Evolutionary conservation across 2,329 filamentous ascomycete genomes (phyloP).

Genomic region (Elsinoe fawcettii): DNA sequence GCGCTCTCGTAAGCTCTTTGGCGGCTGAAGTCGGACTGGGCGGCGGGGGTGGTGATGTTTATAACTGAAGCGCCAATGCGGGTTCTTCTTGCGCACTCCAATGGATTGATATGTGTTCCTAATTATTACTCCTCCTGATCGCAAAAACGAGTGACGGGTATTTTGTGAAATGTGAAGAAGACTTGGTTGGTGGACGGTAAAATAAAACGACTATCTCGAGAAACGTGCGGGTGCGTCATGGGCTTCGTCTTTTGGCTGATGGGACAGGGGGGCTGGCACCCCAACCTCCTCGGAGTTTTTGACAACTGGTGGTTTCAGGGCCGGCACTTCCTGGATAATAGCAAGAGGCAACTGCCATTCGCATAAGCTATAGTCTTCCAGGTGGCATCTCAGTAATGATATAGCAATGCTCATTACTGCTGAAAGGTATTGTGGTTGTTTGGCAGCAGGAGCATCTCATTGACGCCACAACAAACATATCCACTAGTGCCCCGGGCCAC

Average conservation of each 20-base stretch:
- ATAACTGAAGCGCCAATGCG: not conserved
- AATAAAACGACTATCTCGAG: conserved; percentile 12
- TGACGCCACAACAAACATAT: conserved; percentile 12
- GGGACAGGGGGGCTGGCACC: conserved; percentile 8
- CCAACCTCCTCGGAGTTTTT: conserved; percentile 7
- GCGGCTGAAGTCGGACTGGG: conserved; percentile 5
- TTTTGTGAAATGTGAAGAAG: not conserved
- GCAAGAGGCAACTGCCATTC: too few relatives aligned
- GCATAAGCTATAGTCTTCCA: too few relatives aligned
- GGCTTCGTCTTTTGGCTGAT: not conserved
- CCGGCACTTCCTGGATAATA: not conserved
- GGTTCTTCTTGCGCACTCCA: not conserved
- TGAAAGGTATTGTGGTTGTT: not conserved
- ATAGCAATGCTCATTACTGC: not conserved
- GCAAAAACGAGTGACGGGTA: conserved; percentile 8
- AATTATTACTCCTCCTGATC: not conserved
- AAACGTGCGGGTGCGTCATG: conserved; percentile 6
- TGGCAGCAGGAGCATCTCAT: not conserved
- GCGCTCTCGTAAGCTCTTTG: not conserved
- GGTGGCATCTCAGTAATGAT: too few relatives aligned
- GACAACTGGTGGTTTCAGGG: not conserved
- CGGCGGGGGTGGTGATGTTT: not conserved
- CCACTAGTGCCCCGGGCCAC: not conserved
- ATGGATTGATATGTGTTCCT: not conserved
- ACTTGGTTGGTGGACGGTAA: not conserved